phyloP scores from a whole-genome alignment of 169 alveolate genomes.

The Eimeria brunetti region DNA sequence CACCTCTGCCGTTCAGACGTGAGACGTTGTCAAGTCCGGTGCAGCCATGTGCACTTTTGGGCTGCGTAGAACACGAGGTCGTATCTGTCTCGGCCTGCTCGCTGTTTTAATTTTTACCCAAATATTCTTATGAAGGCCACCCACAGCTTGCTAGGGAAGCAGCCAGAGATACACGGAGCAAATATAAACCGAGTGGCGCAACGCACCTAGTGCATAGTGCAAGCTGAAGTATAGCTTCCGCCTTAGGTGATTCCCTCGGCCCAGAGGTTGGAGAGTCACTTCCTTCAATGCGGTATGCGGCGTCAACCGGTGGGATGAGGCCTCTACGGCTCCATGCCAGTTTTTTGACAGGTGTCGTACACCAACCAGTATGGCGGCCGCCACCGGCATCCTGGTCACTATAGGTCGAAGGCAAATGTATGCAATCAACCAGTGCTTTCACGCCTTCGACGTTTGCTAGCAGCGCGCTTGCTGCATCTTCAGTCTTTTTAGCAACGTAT shows the following conservation, averaged over 20 bases:
- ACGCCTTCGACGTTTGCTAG: background rate
- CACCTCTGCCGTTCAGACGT: background rate
- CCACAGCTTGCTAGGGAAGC: background rate
- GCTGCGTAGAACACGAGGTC: background rate
- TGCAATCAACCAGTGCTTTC: background rate
- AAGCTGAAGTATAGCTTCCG: background rate
- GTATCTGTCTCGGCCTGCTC: background rate
- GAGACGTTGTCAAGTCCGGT: background rate
- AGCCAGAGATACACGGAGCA: background rate
- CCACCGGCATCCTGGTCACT: background rate
- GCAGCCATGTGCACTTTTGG: background rate
- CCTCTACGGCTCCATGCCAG: background rate
- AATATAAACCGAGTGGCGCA: background rate
- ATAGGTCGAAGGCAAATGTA: background rate
- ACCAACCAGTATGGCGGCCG: background rate
- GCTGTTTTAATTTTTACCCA: conserved; percentile 13
- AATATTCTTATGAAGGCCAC: background rate
- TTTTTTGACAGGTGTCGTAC: no score
- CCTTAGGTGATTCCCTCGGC: background rate
- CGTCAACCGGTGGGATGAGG: background rate
- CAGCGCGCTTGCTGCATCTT: background rate
- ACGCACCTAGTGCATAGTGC: background rate
- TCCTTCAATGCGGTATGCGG: background rate
- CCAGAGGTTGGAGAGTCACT: background rate
- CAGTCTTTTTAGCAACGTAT: no score